A percentile compares a stretch with the other conserved stretches of the same genome.
Evolutionary conservation across 2,329 filamentous ascomycete genomes (phyloP).

Genomic region (Pseudogymnoascus sp.): DNA sequence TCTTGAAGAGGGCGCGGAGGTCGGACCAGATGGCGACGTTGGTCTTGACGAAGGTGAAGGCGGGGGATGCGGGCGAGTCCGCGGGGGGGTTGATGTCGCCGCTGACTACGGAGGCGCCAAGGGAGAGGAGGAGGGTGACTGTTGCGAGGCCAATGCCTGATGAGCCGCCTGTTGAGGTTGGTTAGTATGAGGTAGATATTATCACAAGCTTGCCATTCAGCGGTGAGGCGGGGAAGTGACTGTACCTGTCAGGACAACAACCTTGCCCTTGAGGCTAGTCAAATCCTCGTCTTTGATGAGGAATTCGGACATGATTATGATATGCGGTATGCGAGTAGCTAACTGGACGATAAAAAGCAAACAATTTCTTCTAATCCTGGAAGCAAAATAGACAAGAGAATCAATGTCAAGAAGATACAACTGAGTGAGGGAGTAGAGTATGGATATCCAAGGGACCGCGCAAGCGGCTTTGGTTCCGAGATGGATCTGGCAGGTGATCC

Average conservation of each 20-base stretch:
- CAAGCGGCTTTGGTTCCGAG: slow-evolving; percentile 10
- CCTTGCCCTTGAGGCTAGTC: slow-evolving; percentile 37
- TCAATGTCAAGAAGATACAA: slow-evolving; percentile 3
- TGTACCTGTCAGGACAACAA: slow-evolving; percentile 45
- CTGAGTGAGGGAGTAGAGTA: not conserved
- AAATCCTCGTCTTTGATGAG: slow-evolving; percentile 38
- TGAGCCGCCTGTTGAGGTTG: slow-evolving; percentile 38
- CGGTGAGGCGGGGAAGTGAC: not conserved
- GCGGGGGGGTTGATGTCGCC: slow-evolving; percentile 42
- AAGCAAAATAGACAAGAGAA: slow-evolving; percentile 7
- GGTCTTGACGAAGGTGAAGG: slow-evolving; percentile 35
- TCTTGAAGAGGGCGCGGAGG: slow-evolving; percentile 43
- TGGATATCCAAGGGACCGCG: not conserved
- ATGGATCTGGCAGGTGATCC: slow-evolving; percentile 17
- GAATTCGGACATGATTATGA: slow-evolving; percentile 35
- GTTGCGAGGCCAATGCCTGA: slow-evolving; percentile 55
- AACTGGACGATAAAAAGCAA: slow-evolving; percentile 7
- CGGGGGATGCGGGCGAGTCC: slow-evolving; percentile 14
- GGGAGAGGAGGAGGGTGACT: slow-evolving; percentile 40
- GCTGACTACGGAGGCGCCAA: slow-evolving; percentile 47
- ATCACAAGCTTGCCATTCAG: not conserved
- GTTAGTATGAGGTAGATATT: slow-evolving; percentile 11
- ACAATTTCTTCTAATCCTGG: slow-evolving; percentile 10
- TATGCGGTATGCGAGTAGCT: slow-evolving; percentile 1
- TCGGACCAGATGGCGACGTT: slow-evolving; percentile 36